Conservation (phyloP, 148 eudicot genomes). For the Rhododendron ferrugineum region DNA sequence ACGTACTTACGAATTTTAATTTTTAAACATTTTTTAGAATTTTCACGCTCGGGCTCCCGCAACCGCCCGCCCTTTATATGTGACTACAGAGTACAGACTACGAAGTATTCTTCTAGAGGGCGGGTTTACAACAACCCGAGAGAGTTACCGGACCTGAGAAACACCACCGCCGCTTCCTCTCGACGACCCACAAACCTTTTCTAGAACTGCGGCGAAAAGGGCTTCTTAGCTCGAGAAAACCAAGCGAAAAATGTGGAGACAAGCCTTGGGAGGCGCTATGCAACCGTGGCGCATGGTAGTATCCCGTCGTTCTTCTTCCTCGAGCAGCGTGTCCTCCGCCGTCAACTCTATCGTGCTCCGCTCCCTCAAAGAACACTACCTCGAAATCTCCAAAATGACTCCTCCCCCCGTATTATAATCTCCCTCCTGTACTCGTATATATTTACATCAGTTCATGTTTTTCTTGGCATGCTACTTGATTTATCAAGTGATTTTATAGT, state of each 20-base stretch:
- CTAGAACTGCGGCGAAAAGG: background rate
- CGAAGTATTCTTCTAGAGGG: background rate
- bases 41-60: too few species aligned
- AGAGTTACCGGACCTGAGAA: background rate
- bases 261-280: constrained; percentile 12
- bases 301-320: constrained; percentile 15
- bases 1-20: too few species aligned
- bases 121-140: background rate
- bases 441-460: background rate
- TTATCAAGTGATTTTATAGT: background rate
- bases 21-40: too few species aligned
- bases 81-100: too few species aligned
- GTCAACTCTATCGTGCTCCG: constrained; percentile 64
- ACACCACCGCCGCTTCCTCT: background rate
- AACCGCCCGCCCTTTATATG: too few species aligned
- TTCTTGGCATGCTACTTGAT: background rate
- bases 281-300: constrained; percentile 31
- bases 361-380: constrained; percentile 75
- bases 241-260: constrained; percentile 17
- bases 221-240: background rate
- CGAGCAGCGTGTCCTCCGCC: constrained; percentile 32
- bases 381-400: constrained; percentile 72
- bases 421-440: background rate
- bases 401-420: constrained; percentile 36
- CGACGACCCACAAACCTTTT: background rate